Percentiles rank a stretch among this genome's conserved stretches.
Conservation (phyloP, 2,329 filamentous ascomycete genomes). For the Alternaria sp. region DNA sequence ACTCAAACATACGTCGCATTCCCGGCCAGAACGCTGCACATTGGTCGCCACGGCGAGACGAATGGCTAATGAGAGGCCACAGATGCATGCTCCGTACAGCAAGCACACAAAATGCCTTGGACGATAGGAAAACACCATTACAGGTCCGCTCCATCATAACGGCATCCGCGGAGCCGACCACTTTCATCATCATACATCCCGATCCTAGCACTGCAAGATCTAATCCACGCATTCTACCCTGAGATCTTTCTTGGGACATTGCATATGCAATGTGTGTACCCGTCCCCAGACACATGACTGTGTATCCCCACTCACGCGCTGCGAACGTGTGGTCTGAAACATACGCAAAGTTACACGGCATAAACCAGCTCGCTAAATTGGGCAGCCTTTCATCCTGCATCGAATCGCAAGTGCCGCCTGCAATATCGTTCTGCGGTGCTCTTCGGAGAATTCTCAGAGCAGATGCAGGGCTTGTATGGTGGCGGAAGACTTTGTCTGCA, state of each 20-base stretch:
- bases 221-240: slow-evolving; percentile 5
- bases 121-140: background rate
- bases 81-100: background rate
- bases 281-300: slow-evolving; percentile 16
- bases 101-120: background rate
- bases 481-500: slow-evolving; percentile 7
- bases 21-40: background rate
- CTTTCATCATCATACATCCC: slow-evolving; percentile 5
- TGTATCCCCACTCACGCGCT: slow-evolving; percentile 12
- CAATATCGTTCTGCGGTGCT: slow-evolving; percentile 11
- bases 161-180: background rate
- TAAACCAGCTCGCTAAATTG: slow-evolving; percentile 3
- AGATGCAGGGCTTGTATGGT: slow-evolving; percentile 13
- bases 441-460: slow-evolving; percentile 5
- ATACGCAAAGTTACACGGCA: slow-evolving; percentile 8
- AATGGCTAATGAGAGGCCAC: background rate
- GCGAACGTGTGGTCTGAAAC: slow-evolving; percentile 22
- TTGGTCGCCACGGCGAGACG: background rate
- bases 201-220: slow-evolving; percentile 3
- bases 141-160: background rate
- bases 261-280: slow-evolving; percentile 20
- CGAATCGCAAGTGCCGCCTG: slow-evolving; percentile 5
- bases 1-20: background rate
- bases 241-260: slow-evolving; percentile 16
- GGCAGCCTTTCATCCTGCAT: background rate